These are phyloP conservation scores for Echeveria elegans DNA, from an alignment of 164 flowering plant species.

Conservation along the genomic window DNA sequence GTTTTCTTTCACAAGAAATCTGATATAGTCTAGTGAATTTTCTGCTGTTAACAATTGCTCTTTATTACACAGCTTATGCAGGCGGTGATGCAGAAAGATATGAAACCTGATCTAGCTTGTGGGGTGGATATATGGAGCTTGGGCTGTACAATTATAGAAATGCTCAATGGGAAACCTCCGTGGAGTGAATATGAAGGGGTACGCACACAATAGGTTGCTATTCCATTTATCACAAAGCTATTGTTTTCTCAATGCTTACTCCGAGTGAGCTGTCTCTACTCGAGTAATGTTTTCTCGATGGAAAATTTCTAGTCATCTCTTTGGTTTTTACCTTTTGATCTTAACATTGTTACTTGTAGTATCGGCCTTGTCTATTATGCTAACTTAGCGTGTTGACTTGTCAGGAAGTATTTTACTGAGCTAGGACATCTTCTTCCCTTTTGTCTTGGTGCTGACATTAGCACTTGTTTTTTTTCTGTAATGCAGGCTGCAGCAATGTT, in stretches of 20 bases:
- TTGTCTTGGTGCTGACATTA: background rate
- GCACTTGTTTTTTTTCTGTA: conserved; percentile 1
- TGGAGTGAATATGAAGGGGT: conserved; percentile 93
- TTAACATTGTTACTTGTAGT: too few relatives aligned
- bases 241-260: too few relatives aligned
- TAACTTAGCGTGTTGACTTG: too few relatives aligned
- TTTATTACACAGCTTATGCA: conserved; percentile 51
- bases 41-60: background rate
- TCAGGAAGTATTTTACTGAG: background rate
- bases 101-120: conserved; percentile 48
- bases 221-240: background rate
- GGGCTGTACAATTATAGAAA: conserved; percentile 93
- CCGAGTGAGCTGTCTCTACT: too few relatives aligned
- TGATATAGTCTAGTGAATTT: too few relatives aligned
- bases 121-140: conserved; percentile 96
- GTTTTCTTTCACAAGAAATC: background rate
- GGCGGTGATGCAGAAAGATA: conserved; percentile 56
- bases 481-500: conserved; percentile 94
- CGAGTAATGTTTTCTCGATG: too few relatives aligned
- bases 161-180: conserved; percentile 88
- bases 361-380: too few relatives aligned
- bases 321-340: too few relatives aligned
- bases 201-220: conserved; percentile 14
- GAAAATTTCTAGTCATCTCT: too few relatives aligned
- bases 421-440: background rate